Percentiles rank a stretch among this genome's conserved stretches.
Conservation (phyloP, 768 basidiomycete genomes). For the Kwoniella shandongensis region DNA sequence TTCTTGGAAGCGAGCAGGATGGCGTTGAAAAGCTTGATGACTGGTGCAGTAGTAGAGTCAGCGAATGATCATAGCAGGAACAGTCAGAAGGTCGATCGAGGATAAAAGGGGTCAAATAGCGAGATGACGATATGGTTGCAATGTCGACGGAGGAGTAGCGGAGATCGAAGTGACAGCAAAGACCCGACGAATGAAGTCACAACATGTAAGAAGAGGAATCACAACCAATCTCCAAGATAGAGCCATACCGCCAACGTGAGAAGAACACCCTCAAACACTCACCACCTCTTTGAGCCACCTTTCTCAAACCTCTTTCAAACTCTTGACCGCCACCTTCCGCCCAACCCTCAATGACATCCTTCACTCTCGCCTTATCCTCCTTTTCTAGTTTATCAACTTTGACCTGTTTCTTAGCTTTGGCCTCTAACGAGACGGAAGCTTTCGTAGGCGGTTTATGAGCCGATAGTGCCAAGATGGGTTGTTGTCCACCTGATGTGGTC, state of each 20-base stretch:
- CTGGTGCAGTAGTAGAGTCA: too few relatives aligned
- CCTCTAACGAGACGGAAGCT: constrained; percentile 40
- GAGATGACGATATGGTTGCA: too few relatives aligned
- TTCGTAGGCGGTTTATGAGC: constrained; percentile 40
- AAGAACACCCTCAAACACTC: constrained; percentile 23
- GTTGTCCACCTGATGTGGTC: constrained; percentile 12
- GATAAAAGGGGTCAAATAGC: too few relatives aligned
- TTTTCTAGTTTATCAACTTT: constrained; percentile 50
- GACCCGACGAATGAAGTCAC: too few relatives aligned
- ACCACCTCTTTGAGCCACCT: constrained; percentile 54
- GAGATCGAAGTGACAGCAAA: too few relatives aligned
- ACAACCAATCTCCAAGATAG: too few relatives aligned
- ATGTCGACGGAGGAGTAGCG: too few relatives aligned
- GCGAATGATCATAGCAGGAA: too few relatives aligned
- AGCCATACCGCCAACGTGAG: too few relatives aligned
- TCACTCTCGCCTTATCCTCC: constrained; percentile 52
- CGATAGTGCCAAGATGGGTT: constrained; percentile 51
- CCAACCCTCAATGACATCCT: constrained; percentile 54
- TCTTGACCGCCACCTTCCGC: constrained; percentile 45
- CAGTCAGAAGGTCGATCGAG: too few relatives aligned
- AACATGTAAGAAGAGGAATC: too few relatives aligned
- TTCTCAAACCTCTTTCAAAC: constrained; percentile 54
- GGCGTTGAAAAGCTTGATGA: constrained; percentile 55
- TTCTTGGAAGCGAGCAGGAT: constrained; percentile 50
- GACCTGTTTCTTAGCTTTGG: constrained; percentile 41